Evolutionary conservation across 2,329 filamentous ascomycete genomes (phyloP), one percentile per base, ranked within the genome.

Genomic region (Purpureocillium takamizusanense): DNA sequence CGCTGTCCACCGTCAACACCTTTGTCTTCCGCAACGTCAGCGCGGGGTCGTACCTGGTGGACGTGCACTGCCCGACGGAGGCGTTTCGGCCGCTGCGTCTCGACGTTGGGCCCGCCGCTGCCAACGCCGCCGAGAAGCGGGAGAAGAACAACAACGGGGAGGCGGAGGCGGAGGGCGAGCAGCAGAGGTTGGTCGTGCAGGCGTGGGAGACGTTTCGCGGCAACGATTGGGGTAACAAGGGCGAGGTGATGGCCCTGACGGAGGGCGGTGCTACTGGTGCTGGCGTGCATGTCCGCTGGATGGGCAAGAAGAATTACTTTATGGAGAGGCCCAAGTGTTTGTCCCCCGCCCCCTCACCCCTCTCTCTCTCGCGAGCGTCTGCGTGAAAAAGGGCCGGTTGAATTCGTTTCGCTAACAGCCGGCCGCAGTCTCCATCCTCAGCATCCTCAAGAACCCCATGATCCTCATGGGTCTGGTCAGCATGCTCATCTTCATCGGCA

Each of bases 391-490:
- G 21, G 21, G 21, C 5, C 9, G 23, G 17, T 28, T n/a, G 7
- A 12, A 14, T 11, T 16, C 14, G 4, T 23, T 5, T 25, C 18
- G 37, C 40, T 40, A 35, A 45, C 35, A 29, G 29, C 33, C 5
- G 13, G 13, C 11, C 21, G 11, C 47, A 87, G 83, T 90, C 65
- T 86, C 81, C 14, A 72, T 89, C n/a, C 55, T 95, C 41, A 77
- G 76, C 42, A 80, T 95, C 40, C 70, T 95, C 52, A 92, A 92
- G 69, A 95, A 86, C 57, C 92, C 92, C 4, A 97, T 97, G 88
- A 95, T 97, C 46, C 73, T 98, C 43, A 83, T 98, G 69, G 88
- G 83, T 4, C 63, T 94, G 27, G 79, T 92, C 30, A 87, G 82
- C 44, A 78, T 95, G 68, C 81, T 67, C 5, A 69, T 95, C 48